A percentile compares a stretch with the other conserved stretches of the same genome.
phyloP scores from a whole-genome alignment of 1,139 yeast species.

The Candida buenavistaensis region DNA sequence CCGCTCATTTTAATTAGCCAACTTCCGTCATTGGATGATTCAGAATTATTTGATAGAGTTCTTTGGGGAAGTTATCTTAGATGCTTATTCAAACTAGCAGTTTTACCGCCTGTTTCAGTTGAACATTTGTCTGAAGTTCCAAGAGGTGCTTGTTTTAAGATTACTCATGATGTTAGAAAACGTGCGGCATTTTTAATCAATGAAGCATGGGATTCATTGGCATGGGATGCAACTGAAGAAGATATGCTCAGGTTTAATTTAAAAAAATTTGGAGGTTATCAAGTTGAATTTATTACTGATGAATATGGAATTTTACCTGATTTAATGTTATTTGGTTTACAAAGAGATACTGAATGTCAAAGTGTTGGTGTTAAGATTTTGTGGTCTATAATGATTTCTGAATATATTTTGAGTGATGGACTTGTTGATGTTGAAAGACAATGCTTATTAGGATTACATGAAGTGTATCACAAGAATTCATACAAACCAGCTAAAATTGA shows the following conservation, averaged over 20 bases:
- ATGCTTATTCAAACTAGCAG: constrained; percentile 53
- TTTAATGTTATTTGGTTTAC: constrained; percentile 67
- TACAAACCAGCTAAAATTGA: constrained; percentile 59
- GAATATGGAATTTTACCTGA: constrained; percentile 64
- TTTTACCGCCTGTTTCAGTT: constrained; percentile 57
- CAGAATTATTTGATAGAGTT: constrained; percentile 51
- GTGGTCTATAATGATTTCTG: constrained; percentile 72
- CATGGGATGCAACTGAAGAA: constrained; percentile 64
- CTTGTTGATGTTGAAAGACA: constrained; percentile 61
- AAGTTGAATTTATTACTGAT: constrained; percentile 59
- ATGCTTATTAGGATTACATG: constrained; percentile 62
- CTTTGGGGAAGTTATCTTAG: constrained; percentile 69
- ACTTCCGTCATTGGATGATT: constrained; percentile 53
- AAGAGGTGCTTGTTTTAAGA: constrained; percentile 64
- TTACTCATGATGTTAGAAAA: constrained; percentile 65
- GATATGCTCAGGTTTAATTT: constrained; percentile 64
- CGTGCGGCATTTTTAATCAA: constrained; percentile 57
- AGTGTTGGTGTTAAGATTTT: constrained; percentile 65
- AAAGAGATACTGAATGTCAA: constrained; percentile 63
- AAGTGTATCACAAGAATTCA: constrained; percentile 56
- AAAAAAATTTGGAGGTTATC: constrained; percentile 68
- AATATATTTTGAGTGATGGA: constrained; percentile 60
- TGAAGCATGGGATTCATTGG: constrained; percentile 73
- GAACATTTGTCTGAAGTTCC: constrained; percentile 73
- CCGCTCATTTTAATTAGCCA: constrained; percentile 54